Evolutionary conservation across 2,329 filamentous ascomycete genomes (phyloP).

Genomic region (Xylaria sp.): DNA sequence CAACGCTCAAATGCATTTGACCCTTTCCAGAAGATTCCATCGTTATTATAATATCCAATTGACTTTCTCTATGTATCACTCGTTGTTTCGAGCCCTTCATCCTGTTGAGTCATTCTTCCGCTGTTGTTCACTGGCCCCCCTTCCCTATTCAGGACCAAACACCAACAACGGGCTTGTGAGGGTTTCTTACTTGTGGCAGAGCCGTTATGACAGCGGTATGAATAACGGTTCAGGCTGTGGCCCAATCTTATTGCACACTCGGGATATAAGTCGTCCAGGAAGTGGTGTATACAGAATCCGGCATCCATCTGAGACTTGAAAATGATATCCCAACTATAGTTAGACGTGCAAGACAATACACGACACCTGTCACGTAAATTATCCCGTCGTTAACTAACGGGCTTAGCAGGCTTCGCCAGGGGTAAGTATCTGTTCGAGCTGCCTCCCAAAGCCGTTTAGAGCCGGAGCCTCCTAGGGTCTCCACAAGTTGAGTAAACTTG

Average conservation of each 20-base stretch:
- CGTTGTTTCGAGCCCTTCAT: too few relatives aligned
- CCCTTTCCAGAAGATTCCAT: too few relatives aligned
- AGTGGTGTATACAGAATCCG: slow-evolving; percentile 27
- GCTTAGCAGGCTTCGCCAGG: slow-evolving; percentile 4
- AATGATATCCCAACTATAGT: slow-evolving; percentile 22
- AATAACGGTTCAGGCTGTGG: background rate
- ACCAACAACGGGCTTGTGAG: too few relatives aligned
- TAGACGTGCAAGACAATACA: slow-evolving; percentile 23
- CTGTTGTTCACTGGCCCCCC: too few relatives aligned
- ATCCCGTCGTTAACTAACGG: slow-evolving; percentile 3
- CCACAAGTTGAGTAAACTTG: background rate
- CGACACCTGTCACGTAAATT: slow-evolving; percentile 16
- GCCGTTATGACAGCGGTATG: background rate
- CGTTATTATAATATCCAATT: too few relatives aligned
- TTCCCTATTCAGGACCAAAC: too few relatives aligned
- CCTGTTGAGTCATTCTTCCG: too few relatives aligned
- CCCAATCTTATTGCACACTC: slow-evolving; percentile 3
- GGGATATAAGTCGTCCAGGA: slow-evolving; percentile 21
- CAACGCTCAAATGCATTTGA: too few relatives aligned
- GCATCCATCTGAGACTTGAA: slow-evolving; percentile 23
- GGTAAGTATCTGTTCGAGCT: slow-evolving; percentile 21
- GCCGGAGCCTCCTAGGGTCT: background rate
- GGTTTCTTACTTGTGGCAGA: too few relatives aligned
- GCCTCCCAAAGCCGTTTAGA: slow-evolving; percentile 16
- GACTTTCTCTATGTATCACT: too few relatives aligned